Conservation (phyloP, 2,329 filamentous ascomycete species). For the Pseudogymnoascus sp. region DNA sequence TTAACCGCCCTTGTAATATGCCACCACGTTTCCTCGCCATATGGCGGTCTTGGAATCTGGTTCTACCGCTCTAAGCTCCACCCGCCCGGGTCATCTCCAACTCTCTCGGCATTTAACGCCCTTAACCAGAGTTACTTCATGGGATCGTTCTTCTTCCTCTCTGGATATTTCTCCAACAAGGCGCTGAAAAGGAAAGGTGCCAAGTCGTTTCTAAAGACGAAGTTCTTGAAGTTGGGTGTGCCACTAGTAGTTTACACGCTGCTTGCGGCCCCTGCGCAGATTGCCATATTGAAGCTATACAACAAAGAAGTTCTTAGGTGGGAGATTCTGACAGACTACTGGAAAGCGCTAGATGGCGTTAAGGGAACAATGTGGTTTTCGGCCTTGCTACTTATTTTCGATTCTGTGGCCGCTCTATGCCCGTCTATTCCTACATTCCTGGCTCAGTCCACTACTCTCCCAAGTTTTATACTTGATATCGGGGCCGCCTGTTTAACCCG, state of each 20-base stretch:
- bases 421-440: not conserved
- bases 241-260: constrained; percentile 9
- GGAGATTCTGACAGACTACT: not conserved
- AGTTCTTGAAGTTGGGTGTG: constrained; percentile 9
- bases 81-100: not conserved
- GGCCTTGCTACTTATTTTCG: not conserved
- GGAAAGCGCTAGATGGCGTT: not conserved
- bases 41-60: constrained; percentile 11
- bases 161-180: constrained; percentile 9
- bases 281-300: constrained; percentile 7
- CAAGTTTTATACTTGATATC: not conserved
- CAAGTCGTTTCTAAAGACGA: constrained; percentile 7
- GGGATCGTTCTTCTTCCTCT: constrained; percentile 13
- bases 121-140: constrained; percentile 13
- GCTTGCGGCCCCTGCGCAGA: not conserved
- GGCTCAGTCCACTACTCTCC: not conserved
- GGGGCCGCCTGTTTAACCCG: not conserved
- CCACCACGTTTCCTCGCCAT: constrained; percentile 11
- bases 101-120: constrained; percentile 12
- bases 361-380: not conserved
- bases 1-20: constrained; percentile 12
- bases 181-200: constrained; percentile 8
- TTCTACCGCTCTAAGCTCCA: constrained; percentile 8
- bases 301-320: not conserved
- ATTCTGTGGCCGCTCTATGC: not conserved